These are phyloP conservation scores for Penstemon davidsonii DNA, from an alignment of 257 asterid species.

Conservation along the genomic window DNA sequence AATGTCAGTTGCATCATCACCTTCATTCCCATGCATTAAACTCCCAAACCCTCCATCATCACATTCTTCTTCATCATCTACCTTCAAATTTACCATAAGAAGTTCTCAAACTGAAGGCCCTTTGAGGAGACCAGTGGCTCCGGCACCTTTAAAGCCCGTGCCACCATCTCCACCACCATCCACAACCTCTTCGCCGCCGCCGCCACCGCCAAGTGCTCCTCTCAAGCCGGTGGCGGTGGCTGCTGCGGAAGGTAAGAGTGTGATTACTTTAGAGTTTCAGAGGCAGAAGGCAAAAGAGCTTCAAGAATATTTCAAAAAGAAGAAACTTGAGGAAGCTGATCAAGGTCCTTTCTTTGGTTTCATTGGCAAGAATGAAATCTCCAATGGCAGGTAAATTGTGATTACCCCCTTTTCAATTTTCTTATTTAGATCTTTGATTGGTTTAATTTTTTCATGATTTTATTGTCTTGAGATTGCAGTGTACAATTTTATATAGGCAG, in stretches of 20 bases:
- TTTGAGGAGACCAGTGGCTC: slow-evolving; percentile 81
- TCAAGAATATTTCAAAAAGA: slow-evolving; percentile 88
- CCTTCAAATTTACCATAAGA: slow-evolving; percentile 60
- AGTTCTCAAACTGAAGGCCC: slow-evolving; percentile 89
- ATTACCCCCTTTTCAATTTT: background rate
- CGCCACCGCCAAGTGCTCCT: slow-evolving; percentile 27
- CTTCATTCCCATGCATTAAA: slow-evolving; percentile 57
- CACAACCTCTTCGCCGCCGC: slow-evolving; percentile 35
- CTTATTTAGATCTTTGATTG: background rate
- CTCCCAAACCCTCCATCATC: slow-evolving; percentile 36
- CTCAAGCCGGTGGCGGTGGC: slow-evolving; percentile 47
- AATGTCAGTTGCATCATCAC: slow-evolving; percentile 68
- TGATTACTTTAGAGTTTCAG: slow-evolving; percentile 82
- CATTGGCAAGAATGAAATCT: slow-evolving; percentile 80
- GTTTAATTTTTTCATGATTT: background rate
- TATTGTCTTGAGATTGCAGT: background rate
- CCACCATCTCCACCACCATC: slow-evolving; percentile 53
- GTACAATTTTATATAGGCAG: background rate
- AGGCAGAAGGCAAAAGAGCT: slow-evolving; percentile 96
- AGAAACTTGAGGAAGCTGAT: slow-evolving; percentile 78
- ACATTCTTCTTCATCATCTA: slow-evolving; percentile 35
- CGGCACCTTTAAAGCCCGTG: slow-evolving; percentile 76
- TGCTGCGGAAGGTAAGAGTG: slow-evolving; percentile 45
- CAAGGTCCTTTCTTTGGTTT: slow-evolving; percentile 97
- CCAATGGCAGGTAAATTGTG: slow-evolving; percentile 76